A percentile compares a stretch with the other conserved stretches of the same genome.
phyloP scores from a whole-genome alignment of 2,329 filamentous ascomycete genomes.

The Colletotrichum spaethianum region DNA sequence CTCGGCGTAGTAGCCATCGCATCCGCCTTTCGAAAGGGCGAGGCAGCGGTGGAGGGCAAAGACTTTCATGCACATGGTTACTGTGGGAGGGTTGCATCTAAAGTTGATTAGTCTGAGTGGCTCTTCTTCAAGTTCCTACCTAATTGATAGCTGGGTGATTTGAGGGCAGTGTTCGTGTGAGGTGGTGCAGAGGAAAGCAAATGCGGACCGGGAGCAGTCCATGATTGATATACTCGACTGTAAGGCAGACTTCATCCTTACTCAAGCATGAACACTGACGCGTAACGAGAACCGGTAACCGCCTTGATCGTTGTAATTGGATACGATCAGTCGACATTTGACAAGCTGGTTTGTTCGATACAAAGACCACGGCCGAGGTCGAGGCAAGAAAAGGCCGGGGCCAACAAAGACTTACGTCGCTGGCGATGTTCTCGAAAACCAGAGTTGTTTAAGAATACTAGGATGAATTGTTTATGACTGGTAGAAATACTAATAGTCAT shows the following conservation, averaged over 20 bases:
- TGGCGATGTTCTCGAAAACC: no score
- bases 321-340: not conserved
- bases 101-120: not conserved
- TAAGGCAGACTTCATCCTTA: not conserved
- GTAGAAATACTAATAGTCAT: not conserved
- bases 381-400: not conserved
- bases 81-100: not conserved
- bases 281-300: not conserved
- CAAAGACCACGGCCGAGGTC: not conserved
- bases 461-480: no score
- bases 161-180: not conserved
- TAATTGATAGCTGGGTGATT: not conserved
- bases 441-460: no score
- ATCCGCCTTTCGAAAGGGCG: slow-evolving; percentile 9
- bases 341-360: not conserved
- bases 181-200: not conserved
- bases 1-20: slow-evolving; percentile 35
- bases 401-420: not conserved
- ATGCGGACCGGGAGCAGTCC: not conserved
- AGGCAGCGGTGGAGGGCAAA: slow-evolving; percentile 33
- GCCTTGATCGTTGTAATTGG: not conserved
- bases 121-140: not conserved
- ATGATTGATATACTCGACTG: not conserved
- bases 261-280: not conserved
- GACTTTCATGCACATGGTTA: slow-evolving; percentile 30